Evolutionary conservation across 1,284 basidiomycete genomes (phyloP).

Genomic region (Ganoderma multipileum): DNA sequence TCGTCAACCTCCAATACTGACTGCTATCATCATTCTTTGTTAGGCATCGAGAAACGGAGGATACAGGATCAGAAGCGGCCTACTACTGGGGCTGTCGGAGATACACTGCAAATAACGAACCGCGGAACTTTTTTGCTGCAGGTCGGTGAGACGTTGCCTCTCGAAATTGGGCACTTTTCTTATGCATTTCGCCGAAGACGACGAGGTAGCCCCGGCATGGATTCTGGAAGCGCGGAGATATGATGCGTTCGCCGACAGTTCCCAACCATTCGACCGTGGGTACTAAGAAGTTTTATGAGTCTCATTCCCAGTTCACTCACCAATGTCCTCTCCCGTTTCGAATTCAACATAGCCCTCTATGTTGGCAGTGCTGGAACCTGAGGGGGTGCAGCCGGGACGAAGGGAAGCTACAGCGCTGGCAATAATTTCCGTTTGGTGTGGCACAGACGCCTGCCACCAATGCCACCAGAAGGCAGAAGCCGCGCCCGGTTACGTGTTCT

Average conservation of each 20-base stretch:
- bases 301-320: neutral
- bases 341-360: neutral
- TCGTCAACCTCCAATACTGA: neutral
- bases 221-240: conserved; percentile 27
- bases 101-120: neutral
- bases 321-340: neutral
- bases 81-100: neutral
- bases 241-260: conserved; percentile 21
- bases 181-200: neutral
- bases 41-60: neutral
- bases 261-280: conserved; percentile 4
- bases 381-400: neutral
- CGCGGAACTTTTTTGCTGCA: neutral
- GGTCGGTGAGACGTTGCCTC: conserved; percentile 10
- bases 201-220: neutral
- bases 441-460: conserved; percentile 19
- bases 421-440: conserved; percentile 27
- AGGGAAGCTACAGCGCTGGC: conserved; percentile 21
- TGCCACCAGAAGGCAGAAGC: conserved; percentile 22
- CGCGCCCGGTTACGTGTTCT: conserved; percentile 28
- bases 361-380: neutral
- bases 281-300: neutral
- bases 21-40: neutral
- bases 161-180: neutral
- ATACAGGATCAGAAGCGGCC: neutral